Conservation (phyloP, 768 basidiomycete genomes). For the Phanerochaete sordida region DNA sequence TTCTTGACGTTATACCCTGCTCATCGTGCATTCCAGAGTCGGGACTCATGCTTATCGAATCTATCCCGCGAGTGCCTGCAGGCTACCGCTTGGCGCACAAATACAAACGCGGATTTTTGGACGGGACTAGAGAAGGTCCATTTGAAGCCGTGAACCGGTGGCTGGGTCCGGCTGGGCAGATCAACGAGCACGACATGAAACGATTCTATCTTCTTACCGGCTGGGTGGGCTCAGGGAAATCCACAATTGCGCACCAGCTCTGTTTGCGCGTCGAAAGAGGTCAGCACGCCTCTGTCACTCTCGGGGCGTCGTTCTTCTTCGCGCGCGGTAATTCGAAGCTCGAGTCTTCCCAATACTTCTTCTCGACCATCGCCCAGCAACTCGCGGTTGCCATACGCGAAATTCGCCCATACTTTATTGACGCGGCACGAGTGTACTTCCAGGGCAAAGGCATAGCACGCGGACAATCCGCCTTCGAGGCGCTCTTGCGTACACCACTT, state of each 20-base stretch:
- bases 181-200: too few species aligned
- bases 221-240: slow-evolving; percentile 1
- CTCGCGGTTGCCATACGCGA: background rate
- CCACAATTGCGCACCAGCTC: background rate
- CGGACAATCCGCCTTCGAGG: background rate
- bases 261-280: background rate
- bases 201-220: slow-evolving; percentile 5
- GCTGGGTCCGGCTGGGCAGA: too few species aligned
- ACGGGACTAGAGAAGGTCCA: too few species aligned
- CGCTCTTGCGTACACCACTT: background rate
- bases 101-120: too few species aligned
- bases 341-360: background rate
- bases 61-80: too few species aligned
- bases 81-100: too few species aligned
- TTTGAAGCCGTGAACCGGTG: too few species aligned
- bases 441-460: background rate
- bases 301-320: slow-evolving; percentile 2
- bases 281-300: background rate
- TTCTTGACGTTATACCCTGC: too few species aligned
- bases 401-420: background rate
- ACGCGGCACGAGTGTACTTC: background rate
- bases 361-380: slow-evolving; percentile 2
- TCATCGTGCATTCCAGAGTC: too few species aligned
- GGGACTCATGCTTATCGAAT: too few species aligned
- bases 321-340: background rate